Evolutionary conservation across 2,329 filamentous ascomycete genomes (phyloP).

Genomic region (Ophiostoma sp.): DNA sequence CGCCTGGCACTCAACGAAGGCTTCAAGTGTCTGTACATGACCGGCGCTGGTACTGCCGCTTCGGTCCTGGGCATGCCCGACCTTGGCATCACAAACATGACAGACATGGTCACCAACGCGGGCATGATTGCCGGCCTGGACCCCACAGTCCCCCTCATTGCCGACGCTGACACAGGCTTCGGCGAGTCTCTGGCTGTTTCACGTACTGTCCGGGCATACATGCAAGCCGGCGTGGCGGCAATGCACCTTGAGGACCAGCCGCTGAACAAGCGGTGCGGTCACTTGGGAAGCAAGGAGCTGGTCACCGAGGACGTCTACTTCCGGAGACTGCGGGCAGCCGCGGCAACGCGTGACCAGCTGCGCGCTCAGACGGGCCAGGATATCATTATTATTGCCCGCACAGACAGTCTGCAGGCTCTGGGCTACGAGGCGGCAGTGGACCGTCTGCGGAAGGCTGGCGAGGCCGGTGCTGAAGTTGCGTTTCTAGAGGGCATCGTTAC

Average conservation of each 20-base stretch:
- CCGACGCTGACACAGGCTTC: constrained; percentile 61
- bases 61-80: constrained; percentile 64
- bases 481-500: constrained; percentile 60
- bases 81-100: constrained; percentile 60
- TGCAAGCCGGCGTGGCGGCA: constrained; percentile 56
- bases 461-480: constrained; percentile 59
- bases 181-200: constrained; percentile 55
- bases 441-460: constrained; percentile 51
- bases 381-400: constrained; percentile 65
- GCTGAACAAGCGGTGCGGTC: constrained; percentile 64
- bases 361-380: constrained; percentile 44
- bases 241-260: constrained; percentile 66
- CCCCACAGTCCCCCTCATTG: constrained; percentile 58
- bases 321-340: constrained; percentile 59
- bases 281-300: constrained; percentile 61
- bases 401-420: constrained; percentile 58
- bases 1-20: constrained; percentile 62
- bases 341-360: constrained; percentile 48
- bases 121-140: constrained; percentile 64
- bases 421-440: constrained; percentile 58
- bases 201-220: constrained; percentile 50
- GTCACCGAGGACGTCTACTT: constrained; percentile 53
- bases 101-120: constrained; percentile 65
- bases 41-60: constrained; percentile 62
- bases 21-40: constrained; percentile 68